A percentile compares a stretch with the other conserved stretches of the same genome.
Evolutionary conservation across 352 stramenopile species (phyloP).

Genomic region (Phytophthora tentaculata): DNA sequence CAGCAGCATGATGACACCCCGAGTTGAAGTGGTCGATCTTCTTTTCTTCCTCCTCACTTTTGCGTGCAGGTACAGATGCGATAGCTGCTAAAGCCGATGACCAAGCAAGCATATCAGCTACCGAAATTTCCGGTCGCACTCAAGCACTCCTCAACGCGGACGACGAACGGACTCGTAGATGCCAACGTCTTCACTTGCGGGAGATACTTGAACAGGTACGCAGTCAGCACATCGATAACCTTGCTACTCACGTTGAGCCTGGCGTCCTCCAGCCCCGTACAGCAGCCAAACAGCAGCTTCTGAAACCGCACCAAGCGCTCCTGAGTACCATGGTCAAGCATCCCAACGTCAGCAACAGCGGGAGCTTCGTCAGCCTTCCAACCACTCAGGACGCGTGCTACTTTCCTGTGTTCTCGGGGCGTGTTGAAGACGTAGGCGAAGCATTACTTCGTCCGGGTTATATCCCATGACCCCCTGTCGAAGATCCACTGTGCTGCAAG

Average conservation of each 20-base stretch:
- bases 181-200: slow-evolving; percentile 10
- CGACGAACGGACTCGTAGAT: slow-evolving; percentile 1
- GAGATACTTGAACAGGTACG: slow-evolving; percentile 19
- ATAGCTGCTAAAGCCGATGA: no score
- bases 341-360: slow-evolving; percentile 1
- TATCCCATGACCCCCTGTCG: no score
- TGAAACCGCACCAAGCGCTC: slow-evolving; percentile 5
- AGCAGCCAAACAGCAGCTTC: slow-evolving; percentile 8
- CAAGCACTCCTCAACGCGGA: slow-evolving; percentile 11
- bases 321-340: slow-evolving; percentile 7
- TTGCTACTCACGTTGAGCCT: slow-evolving; percentile 28
- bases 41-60: neutral
- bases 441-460: no score
- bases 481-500: slow-evolving; percentile 4
- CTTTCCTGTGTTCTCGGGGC: slow-evolving; percentile 19
- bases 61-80: neutral
- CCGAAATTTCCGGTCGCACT: neutral
- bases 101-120: slow-evolving; percentile 3
- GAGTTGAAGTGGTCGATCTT: neutral
- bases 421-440: no score
- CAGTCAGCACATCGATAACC: slow-evolving; percentile 13
- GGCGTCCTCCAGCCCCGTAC: no score
- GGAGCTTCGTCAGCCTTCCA: slow-evolving; percentile 17
- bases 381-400: slow-evolving; percentile 21
- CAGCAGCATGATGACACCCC: no score